These are phyloP conservation scores for Geotrichum reessii DNA, from an alignment of 1,139 yeast genomes.

Conservation along the genomic window DNA sequence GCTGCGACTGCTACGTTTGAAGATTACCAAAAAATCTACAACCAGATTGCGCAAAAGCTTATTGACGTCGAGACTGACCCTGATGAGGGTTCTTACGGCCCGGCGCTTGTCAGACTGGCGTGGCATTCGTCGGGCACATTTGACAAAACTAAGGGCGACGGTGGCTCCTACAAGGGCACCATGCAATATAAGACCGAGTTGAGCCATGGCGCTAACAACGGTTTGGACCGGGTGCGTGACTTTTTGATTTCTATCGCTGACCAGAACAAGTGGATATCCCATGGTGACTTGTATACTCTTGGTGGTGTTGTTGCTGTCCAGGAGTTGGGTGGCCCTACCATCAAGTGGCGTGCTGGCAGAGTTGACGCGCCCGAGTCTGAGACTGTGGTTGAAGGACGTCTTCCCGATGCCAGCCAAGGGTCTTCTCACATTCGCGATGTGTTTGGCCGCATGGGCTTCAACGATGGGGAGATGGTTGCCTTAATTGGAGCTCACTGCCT, in stretches of 20 bases:
- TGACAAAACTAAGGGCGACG: conserved; percentile 51
- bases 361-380: conserved; percentile 43
- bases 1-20: conserved; percentile 37
- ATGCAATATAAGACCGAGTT: conserved; percentile 67
- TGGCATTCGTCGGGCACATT: conserved; percentile 77
- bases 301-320: conserved; percentile 84
- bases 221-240: conserved; percentile 59
- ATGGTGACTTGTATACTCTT: conserved; percentile 85
- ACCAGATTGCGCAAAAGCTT: conserved; percentile 68
- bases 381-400: conserved; percentile 63
- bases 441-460: conserved; percentile 66
- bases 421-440: conserved; percentile 62
- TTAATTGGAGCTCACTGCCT: conserved; percentile 84
- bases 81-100: conserved; percentile 70
- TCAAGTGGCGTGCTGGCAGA: conserved; percentile 86
- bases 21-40: conserved; percentile 73
- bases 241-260: conserved; percentile 58
- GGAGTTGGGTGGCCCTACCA: conserved; percentile 80
- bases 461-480: conserved; percentile 80
- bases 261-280: conserved; percentile 68
- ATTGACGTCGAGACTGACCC: conserved; percentile 64
- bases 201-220: conserved; percentile 67
- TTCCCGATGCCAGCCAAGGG: conserved; percentile 76
- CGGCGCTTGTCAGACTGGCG: conserved; percentile 60
- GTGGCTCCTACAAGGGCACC: conserved; percentile 84